These are phyloP conservation scores for Rhizophora mangle DNA, from an alignment of 345 rosid genomes.

Conservation along the genomic window DNA sequence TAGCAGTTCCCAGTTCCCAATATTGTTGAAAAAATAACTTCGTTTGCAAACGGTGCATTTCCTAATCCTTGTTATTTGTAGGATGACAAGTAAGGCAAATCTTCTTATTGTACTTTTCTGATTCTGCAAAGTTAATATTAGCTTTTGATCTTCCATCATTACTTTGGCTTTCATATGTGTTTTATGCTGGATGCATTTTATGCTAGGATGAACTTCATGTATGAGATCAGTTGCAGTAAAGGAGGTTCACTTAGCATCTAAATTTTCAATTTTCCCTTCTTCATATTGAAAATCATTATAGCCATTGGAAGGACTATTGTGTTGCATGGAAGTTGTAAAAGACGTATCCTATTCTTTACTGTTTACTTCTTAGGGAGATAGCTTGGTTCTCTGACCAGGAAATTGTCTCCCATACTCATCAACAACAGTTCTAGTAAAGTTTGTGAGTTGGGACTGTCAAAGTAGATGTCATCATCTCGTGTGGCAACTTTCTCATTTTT, in stretches of 20 bases:
- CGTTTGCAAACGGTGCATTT: not conserved
- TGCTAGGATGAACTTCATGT: no score
- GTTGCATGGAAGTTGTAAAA: no score
- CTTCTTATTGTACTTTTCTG: slow-evolving; percentile 3
- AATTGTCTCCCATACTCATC: not conserved
- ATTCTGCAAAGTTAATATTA: not conserved
- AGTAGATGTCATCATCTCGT: not conserved
- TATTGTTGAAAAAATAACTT: not conserved
- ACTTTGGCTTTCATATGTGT: no score
- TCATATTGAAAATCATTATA: no score
- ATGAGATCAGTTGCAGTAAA: no score
- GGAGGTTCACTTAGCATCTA: no score
- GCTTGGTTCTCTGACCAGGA: no score
- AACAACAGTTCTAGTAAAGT: not conserved
- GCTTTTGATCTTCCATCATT: not conserved
- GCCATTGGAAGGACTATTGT: no score
- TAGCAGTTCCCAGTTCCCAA: slow-evolving; percentile 1
- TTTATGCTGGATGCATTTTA: no score
- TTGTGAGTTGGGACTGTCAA: not conserved
- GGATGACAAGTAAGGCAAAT: not conserved
- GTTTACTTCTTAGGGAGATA: no score
- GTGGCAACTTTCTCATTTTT: not conserved
- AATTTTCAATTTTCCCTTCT: no score
- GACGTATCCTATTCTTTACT: no score
- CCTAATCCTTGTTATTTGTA: not conserved